A percentile compares a stretch with the other conserved stretches of the same genome.
phyloP scores from a whole-genome alignment of 768 basidiomycete species.

The Suillus brevipes region DNA sequence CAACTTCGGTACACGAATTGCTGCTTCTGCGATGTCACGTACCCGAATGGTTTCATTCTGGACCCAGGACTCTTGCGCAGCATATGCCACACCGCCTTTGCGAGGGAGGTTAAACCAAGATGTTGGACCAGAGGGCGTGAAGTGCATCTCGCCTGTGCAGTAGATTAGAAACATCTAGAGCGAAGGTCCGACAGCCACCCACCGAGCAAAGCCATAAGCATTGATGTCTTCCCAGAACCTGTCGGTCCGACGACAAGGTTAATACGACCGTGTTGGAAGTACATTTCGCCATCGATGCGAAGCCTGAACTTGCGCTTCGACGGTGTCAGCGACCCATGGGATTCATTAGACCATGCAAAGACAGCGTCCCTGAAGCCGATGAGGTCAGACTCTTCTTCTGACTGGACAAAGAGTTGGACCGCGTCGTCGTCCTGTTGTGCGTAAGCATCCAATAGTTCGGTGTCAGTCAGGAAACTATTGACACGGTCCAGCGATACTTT shows the following conservation, averaged over 20 bases:
- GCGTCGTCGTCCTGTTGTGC: conserved; percentile 2
- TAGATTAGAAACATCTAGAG: conserved; percentile 3
- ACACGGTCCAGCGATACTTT: conserved; percentile 68
- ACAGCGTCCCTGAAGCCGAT: conserved; percentile 55
- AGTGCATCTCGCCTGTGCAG: conserved; percentile 56
- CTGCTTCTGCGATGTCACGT: background rate
- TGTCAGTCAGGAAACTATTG: conserved; percentile 42
- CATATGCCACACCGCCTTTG: conserved; percentile 69
- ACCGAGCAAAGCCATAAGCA: conserved; percentile 63
- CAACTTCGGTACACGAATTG: background rate
- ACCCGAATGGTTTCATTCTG: conserved; percentile 76
- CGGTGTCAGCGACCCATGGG: conserved; percentile 14
- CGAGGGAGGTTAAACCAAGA: conserved; percentile 75
- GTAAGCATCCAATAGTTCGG: conserved; percentile 16
- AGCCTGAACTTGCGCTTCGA: conserved; percentile 48
- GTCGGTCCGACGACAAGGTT: conserved; percentile 65
- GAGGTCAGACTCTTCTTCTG: conserved; percentile 24
- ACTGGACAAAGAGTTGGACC: conserved; percentile 8
- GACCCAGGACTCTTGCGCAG: conserved; percentile 85
- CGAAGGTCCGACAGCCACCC: conserved; percentile 1
- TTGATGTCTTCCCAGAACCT: conserved; percentile 61
- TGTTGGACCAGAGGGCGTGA: conserved; percentile 46
- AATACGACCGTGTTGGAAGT: conserved; percentile 52
- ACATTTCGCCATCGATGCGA: conserved; percentile 50
- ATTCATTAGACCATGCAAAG: conserved; percentile 50